Percentiles rank a stretch among this genome's conserved stretches.
These are phyloP conservation scores for Cyclotella sp. DNA, from an alignment of 108 stramenopile species.

Conservation along the genomic window DNA sequence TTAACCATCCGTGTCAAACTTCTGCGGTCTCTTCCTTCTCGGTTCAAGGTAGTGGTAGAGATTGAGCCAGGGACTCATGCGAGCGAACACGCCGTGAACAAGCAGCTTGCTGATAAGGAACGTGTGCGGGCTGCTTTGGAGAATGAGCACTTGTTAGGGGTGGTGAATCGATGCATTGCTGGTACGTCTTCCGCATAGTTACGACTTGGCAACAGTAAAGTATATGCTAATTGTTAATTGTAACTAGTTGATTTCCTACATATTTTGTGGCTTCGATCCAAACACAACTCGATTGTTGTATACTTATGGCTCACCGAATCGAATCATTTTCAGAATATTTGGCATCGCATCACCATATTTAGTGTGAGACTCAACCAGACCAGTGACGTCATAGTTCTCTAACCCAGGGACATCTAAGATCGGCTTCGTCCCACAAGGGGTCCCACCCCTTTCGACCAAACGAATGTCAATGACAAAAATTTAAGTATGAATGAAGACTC, in stretches of 20 bases:
- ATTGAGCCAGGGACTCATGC: conserved; percentile 97
- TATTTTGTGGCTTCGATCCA: no score
- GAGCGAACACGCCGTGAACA: conserved; percentile 95
- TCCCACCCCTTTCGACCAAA: conserved; percentile 29
- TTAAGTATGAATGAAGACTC: not conserved
- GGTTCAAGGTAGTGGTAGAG: conserved; percentile 89
- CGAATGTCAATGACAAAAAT: not conserved
- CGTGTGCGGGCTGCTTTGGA: conserved; percentile 98
- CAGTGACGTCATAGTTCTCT: conserved; percentile 68
- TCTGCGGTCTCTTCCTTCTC: conserved; percentile 84
- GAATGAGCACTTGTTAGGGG: conserved; percentile 95
- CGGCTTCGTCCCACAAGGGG: conserved; percentile 42
- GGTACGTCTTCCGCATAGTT: conserved; percentile 55
- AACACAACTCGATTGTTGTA: not conserved
- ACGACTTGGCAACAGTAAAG: not conserved
- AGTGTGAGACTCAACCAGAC: conserved; percentile 58
- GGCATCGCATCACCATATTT: conserved; percentile 59
- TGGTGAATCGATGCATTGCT: conserved; percentile 96
- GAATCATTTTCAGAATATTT: conserved; percentile 57
- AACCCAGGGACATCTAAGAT: conserved; percentile 53
- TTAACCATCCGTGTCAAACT: conserved; percentile 95
- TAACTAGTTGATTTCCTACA: no score
- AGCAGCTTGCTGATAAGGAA: conserved; percentile 98
- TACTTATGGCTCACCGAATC: conserved; percentile 47
- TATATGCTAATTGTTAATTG: no score